These are phyloP conservation scores for Mucor ambiguus DNA, from an alignment of 371 early-diverging fungal genomes.

Conservation along the genomic window DNA sequence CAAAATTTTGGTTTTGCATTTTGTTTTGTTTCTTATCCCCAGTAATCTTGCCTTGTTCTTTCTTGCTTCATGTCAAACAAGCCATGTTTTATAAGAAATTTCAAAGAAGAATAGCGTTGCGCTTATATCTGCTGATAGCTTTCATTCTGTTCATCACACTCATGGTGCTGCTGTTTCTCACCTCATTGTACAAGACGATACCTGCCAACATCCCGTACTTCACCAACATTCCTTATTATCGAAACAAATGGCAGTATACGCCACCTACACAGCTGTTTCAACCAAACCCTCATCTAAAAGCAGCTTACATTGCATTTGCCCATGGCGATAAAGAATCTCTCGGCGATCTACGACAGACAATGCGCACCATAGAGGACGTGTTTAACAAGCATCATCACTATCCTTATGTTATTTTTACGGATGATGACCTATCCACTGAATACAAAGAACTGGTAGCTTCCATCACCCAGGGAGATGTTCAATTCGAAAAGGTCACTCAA, in stretches of 20 bases:
- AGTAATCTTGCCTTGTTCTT: neutral
- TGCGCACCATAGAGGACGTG: conserved; percentile 38
- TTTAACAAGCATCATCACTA: conserved; percentile 34
- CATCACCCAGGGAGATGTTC: conserved; percentile 25
- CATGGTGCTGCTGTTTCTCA: neutral
- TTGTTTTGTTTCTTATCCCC: neutral
- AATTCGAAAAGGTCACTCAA: conserved; percentile 29
- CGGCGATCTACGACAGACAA: conserved; percentile 29
- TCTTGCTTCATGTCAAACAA: neutral
- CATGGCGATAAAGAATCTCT: conserved; percentile 25
- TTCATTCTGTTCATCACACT: neutral
- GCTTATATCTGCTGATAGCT: neutral
- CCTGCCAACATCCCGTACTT: conserved; percentile 6
- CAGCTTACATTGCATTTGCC: conserved; percentile 19
- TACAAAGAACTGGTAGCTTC: conserved; percentile 21
- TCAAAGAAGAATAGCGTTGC: neutral
- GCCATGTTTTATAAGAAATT: neutral
- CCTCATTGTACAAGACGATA: conserved; percentile 10
- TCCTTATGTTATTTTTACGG: conserved; percentile 40
- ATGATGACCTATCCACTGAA: conserved; percentile 31
- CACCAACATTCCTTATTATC: conserved; percentile 3
- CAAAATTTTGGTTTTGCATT: neutral
- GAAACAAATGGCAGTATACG: conserved; percentile 22
- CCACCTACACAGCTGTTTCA: conserved; percentile 5
- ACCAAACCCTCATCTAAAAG: conserved; percentile 22